These are phyloP conservation scores for Entonaema liquescens DNA, from an alignment of 495 filamentous ascomycete genomes.

Conservation along the genomic window DNA sequence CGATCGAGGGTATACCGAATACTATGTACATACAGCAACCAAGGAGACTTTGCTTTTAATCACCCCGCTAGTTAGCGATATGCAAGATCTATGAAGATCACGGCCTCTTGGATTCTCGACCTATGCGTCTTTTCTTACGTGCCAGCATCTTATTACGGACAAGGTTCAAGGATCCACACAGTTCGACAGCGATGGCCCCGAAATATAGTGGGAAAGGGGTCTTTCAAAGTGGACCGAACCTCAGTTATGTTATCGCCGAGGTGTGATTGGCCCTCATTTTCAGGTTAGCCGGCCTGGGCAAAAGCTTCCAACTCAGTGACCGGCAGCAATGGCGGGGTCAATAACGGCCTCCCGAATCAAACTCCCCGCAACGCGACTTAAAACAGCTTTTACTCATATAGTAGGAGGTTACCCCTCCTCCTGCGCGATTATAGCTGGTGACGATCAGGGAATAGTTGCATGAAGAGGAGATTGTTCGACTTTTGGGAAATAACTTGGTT, in stretches of 20 bases:
- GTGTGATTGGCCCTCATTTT: constrained; percentile 22
- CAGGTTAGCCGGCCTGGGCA: constrained; percentile 20
- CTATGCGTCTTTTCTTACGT: constrained; percentile 7
- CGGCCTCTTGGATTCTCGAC: constrained; percentile 9
- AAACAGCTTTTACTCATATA: constrained; percentile 16
- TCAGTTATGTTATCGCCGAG: constrained; percentile 30
- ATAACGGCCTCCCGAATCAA: constrained; percentile 23
- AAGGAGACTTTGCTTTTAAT: constrained; percentile 9
- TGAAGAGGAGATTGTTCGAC: background rate
- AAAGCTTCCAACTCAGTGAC: constrained; percentile 12
- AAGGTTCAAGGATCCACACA: constrained; percentile 25
- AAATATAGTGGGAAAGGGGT: constrained; percentile 20
- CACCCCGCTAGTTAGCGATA: constrained; percentile 26
- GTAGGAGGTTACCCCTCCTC: constrained; percentile 4
- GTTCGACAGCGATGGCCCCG: constrained; percentile 9
- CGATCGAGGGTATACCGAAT: background rate
- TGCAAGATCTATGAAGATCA: constrained; percentile 40
- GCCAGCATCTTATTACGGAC: background rate
- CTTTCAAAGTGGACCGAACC: constrained; percentile 24
- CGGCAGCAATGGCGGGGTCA: constrained; percentile 27
- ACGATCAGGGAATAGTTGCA: background rate
- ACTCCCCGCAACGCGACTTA: constrained; percentile 14
- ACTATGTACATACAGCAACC: background rate
- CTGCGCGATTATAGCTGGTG: background rate
- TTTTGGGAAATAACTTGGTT: no score